These are phyloP conservation scores for Chrysosporium keratinophilum DNA, from an alignment of 2,329 filamentous ascomycete genomes.

Conservation along the genomic window DNA sequence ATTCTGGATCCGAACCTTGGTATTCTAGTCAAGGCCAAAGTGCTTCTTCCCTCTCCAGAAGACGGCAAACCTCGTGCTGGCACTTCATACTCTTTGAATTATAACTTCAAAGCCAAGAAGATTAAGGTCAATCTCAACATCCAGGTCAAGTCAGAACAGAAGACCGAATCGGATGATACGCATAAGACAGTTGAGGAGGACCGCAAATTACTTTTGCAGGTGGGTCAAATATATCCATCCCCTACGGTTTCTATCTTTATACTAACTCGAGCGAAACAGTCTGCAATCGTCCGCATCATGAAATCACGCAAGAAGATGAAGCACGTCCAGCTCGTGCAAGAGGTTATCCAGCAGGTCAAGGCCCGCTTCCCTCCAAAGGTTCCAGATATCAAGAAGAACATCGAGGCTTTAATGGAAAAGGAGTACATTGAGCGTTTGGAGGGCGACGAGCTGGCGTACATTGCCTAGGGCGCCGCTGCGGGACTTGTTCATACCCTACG, in stretches of 20 bases:
- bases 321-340: slow-evolving; percentile 84
- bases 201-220: slow-evolving; percentile 90
- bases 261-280: slow-evolving; percentile 45
- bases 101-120: slow-evolving; percentile 97
- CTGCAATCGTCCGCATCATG: slow-evolving; percentile 98
- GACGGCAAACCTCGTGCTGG: slow-evolving; percentile 66
- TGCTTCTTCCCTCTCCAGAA: slow-evolving; percentile 62
- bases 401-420: slow-evolving; percentile 96
- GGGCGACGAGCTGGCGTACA: slow-evolving; percentile 80
- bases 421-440: slow-evolving; percentile 95
- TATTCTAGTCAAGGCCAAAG: slow-evolving; percentile 87
- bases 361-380: slow-evolving; percentile 88
- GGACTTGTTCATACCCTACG: background rate
- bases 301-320: slow-evolving; percentile 99
- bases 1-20: slow-evolving; percentile 75
- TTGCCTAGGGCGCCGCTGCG: slow-evolving; percentile 51
- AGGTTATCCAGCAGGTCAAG: slow-evolving; percentile 92
- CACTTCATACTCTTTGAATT: slow-evolving; percentile 74
- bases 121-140: slow-evolving; percentile 94
- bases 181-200: slow-evolving; percentile 99
- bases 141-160: slow-evolving; percentile 86
- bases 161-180: slow-evolving; percentile 91
- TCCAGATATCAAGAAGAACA: slow-evolving; percentile 97
- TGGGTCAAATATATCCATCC: slow-evolving; percentile 41
- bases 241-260: slow-evolving; percentile 12